A percentile compares a stretch with the other conserved stretches of the same genome.
phyloP scores from a whole-genome alignment of 2,329 filamentous ascomycete genomes.

The Venturia pyrina region DNA sequence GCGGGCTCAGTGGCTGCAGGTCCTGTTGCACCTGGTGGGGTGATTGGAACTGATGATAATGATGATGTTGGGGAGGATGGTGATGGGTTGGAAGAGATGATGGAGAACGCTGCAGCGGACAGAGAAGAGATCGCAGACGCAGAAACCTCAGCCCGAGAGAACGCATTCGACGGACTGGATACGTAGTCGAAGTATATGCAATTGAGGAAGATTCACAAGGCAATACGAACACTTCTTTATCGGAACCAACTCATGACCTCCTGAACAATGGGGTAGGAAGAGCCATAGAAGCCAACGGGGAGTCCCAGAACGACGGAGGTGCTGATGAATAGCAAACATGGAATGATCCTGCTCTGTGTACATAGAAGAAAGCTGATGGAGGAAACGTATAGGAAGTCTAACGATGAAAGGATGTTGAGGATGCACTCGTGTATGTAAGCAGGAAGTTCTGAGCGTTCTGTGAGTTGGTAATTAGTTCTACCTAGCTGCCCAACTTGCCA shows the following conservation, averaged over 20 bases:
- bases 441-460: slow-evolving; percentile 15
- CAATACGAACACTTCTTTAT: too few species aligned
- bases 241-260: too few species aligned
- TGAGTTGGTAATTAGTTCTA: too few species aligned
- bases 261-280: too few species aligned
- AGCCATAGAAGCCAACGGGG: too few species aligned
- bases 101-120: not conserved
- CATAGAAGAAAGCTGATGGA: too few species aligned
- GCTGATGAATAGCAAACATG: too few species aligned
- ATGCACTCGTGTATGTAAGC: slow-evolving; percentile 15
- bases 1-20: not conserved
- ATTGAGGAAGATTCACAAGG: not conserved
- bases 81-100: not conserved
- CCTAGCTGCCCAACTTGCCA: slow-evolving; percentile 17
- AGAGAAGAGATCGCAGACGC: not conserved
- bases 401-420: not conserved
- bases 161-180: not conserved
- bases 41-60: not conserved
- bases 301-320: too few species aligned
- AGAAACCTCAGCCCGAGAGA: not conserved
- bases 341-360: too few species aligned
- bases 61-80: not conserved
- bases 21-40: not conserved
- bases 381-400: too few species aligned
- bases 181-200: not conserved